A percentile compares a stretch with the other conserved stretches of the same genome.
These are phyloP conservation scores for Arachis hypogaea DNA, from an alignment of 306 rosid species.

Conservation along the genomic window DNA sequence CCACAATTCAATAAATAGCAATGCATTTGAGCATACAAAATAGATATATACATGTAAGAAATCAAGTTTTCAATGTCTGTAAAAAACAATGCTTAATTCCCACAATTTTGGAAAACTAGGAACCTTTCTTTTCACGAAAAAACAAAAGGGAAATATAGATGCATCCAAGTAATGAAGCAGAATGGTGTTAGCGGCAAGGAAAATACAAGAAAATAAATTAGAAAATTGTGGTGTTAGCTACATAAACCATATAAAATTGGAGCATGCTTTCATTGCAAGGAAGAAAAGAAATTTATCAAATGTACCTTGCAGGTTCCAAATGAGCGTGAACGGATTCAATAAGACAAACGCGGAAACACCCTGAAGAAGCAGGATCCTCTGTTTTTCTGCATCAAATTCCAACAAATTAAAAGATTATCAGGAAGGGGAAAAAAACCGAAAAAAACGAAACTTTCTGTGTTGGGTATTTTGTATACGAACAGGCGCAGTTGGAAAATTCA, in stretches of 20 bases:
- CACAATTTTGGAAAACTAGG: background rate
- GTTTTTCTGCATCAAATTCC: background rate
- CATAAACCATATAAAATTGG: conserved; percentile 15
- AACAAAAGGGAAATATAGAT: background rate
- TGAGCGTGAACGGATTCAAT: background rate
- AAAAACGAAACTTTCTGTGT: conserved; percentile 11
- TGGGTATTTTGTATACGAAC: background rate
- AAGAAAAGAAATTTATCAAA: conserved; percentile 6
- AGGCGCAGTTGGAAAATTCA: background rate
- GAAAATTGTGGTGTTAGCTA: conserved; percentile 27
- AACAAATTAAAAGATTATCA: background rate
- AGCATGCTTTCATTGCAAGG: conserved; percentile 14
- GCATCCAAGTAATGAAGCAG: background rate
- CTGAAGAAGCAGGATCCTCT: conserved; percentile 5
- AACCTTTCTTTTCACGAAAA: background rate
- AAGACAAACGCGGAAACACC: background rate
- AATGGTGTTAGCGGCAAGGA: conserved; percentile 4
- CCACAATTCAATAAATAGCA: conserved; percentile 8
- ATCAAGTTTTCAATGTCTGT: conserved; percentile 18
- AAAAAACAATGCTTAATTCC: background rate
- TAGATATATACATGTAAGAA: background rate
- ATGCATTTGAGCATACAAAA: no score
- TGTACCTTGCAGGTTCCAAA: conserved; percentile 2
- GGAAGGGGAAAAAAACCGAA: background rate
- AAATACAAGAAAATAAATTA: background rate